Evolutionary conservation across 768 basidiomycete genomes (phyloP), one percentile per base, ranked within the genome.

Genomic region (Boletales sp.): DNA sequence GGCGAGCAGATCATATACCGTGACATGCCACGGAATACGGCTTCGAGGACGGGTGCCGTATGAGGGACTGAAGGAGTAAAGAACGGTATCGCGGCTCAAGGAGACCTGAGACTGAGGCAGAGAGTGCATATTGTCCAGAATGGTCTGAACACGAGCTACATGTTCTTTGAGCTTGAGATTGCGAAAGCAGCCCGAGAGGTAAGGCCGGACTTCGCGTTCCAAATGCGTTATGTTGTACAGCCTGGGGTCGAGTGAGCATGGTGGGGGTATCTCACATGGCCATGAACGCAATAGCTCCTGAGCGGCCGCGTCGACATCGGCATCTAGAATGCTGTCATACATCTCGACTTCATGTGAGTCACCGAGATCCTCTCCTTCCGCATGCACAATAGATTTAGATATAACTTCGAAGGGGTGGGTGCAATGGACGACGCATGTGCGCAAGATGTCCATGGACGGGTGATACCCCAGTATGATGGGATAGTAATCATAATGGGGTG

Each of bases 401-500:
- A 7, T 17, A 9, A 5, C 27, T 31, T 39, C 27, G 11, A 46
- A 46, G 17, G 45, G 29, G 17, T 39, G 15, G 1, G 45, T 37
- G 17, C 36, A 29, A 18, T 8, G 8, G 13, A 11, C 13, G 7
- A 46, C 12, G 11, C 38, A 38, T 9, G 18, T 24, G 9, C 17
- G 29, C 45, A 46, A 31, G 37, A 9, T 13, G 27, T 8, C 12
- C 8, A 14, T 11, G 3, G n/a, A 17, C 2, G 8, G 17, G 3
- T 32, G 9, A 10, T 9, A 32, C 32, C 10, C 15, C 4, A 31
- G 17, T 43, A 10, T n/a, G 8, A n/a, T 18, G 19, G 38, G 38
- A 39, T 39, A 39, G 18, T 12, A 13, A 12, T 19, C 38, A 3
- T 14, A 45, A n/a, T 29, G 24, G 2, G 36, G 62, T 18, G 62